Base-by-base conservation (phyloP, 2,329 filamentous ascomycete genomes). In the Nothophoma quercina region DNA sequence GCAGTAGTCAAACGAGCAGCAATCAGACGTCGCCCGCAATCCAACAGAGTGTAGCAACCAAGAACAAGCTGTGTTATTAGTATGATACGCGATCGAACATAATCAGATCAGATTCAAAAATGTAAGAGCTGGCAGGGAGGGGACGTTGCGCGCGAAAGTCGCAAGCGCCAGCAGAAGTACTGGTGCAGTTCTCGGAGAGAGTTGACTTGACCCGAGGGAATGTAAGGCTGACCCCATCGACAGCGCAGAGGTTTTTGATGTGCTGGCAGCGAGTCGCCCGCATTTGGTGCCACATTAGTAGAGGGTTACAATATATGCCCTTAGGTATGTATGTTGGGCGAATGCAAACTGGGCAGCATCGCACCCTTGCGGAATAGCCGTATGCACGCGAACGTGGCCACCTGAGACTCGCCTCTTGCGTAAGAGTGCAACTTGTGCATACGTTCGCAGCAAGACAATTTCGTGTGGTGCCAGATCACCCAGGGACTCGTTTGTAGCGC, bases 381-480 rank as follows among this genome's bases (percentile, higher is more conserved):
- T 62, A 65, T 70, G 71, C 70, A 72, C 51, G 70, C 67, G 64
- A 69, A 74, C 68, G 71, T 74, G 71, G 67, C 65, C 62, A 62
- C 50, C 67, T 63, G 43, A 65, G 65, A 73, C 65, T 73, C 70
- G 71, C 68, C 64, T 73, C 62, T 52, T 59, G 36, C 47, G 48
- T 52, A 59, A 64, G 58, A 63, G 58, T 60, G 58, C 53, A 63
- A 45, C 54, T 58, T 62, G 57, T 64, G 65, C 66, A 64, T 58
- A 58, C 59, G 68, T 72, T 73, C 69, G 69, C 70, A 71, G 66
- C 57, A 53, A 62, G 55, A 62, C 53, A 41, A 58, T 58, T 33
- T 60, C 60, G 55, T 66, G 57, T 69, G 69, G 70, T 74, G 71
- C 70, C 70, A 74, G 67, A 74, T 71, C 69, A 73, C 63, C 68